Evolutionary conservation across 352 stramenopile species (phyloP), one percentile per base, ranked within the genome.

Genomic region (Poterioochromonas sp.): DNA sequence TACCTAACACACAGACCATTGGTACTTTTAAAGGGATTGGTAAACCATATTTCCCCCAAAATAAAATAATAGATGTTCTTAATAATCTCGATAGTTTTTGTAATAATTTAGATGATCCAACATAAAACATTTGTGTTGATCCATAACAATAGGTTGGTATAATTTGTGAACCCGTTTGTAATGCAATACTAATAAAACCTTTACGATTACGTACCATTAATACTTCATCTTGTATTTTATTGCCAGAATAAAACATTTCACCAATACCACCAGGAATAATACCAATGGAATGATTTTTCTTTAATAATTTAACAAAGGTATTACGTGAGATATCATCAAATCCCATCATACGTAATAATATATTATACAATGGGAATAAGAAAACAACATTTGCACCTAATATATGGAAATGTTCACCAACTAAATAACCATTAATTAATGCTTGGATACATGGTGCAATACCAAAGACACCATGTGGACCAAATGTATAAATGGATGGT

Each of bases 341-440:
- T 8, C 58, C 15, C 15, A 35, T n/a, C 58, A 68, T 34, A 5
- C 26, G 5, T 26, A 68, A 68, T 20, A 68, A 40, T 40, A 68
- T 68, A 26, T 40, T 40, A 40, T 35, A 68, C 11, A 68, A 11
- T 11, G 58, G 58, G 15, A 68, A 35, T 11, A 8, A 68, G 58
- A 68, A 68, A 20, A 15, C 58, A 40, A 37, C 15, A 40, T 11
- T 32, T 26, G 58, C 58, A 40, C 5, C 58, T 15, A 68, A 26
- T 26, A 68, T 68, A 26, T 68, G 58, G 58, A 68, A 68, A 26
- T 68, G 5, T 40, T 68, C 58, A 5, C 58, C 58, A 40, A 39
- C 26, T 40, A 68, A n/a, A 11, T n/a, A 68, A 15, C 29, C 58
- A 68, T 68, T 68, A 20, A 68, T 34, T 26, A 68, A n/a, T 8